phyloP scores from a whole-genome alignment of 495 filamentous ascomycete genomes.

The Penicillium daleae region DNA sequence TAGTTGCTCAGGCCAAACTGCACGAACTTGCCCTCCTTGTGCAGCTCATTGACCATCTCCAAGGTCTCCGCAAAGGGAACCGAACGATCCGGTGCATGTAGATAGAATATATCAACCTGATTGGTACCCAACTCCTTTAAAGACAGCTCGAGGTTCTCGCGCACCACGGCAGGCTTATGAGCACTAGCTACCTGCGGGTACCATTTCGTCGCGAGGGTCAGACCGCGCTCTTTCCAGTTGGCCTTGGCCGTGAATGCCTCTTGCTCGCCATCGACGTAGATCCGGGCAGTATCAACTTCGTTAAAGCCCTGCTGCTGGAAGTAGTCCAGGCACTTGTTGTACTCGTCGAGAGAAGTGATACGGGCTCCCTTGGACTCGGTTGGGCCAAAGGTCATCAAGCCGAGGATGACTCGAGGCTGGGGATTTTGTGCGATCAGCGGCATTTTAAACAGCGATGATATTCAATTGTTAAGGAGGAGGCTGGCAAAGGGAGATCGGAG shows the following conservation, averaged over 20 bases:
- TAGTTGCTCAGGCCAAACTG: constrained; percentile 82
- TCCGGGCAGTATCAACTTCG: constrained; percentile 78
- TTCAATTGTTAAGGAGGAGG: not conserved
- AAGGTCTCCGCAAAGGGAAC: constrained; percentile 82
- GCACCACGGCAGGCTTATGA: constrained; percentile 64
- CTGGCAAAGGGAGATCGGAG: not conserved
- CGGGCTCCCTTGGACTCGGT: constrained; percentile 60
- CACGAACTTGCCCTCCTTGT: constrained; percentile 88
- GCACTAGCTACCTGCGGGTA: constrained; percentile 64
- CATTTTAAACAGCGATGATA: constrained; percentile 37
- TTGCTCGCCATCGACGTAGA: constrained; percentile 74
- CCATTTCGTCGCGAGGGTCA: constrained; percentile 84
- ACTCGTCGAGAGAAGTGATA: constrained; percentile 69
- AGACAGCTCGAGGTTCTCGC: constrained; percentile 63
- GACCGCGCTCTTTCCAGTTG: constrained; percentile 77
- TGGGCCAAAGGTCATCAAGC: constrained; percentile 65
- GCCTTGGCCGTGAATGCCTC: constrained; percentile 80
- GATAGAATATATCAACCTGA: constrained; percentile 83
- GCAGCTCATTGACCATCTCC: constrained; percentile 73
- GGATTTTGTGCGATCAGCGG: constrained; percentile 57
- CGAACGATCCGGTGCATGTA: constrained; percentile 82
- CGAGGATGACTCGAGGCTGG: constrained; percentile 59
- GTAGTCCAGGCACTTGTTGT: constrained; percentile 65
- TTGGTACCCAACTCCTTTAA: constrained; percentile 76
- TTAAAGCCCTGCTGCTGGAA: constrained; percentile 75